A percentile compares a stretch with the other conserved stretches of the same genome.
These are phyloP conservation scores for Spatholobus suberectus DNA, from an alignment of 306 rosid genomes.

Conservation along the genomic window DNA sequence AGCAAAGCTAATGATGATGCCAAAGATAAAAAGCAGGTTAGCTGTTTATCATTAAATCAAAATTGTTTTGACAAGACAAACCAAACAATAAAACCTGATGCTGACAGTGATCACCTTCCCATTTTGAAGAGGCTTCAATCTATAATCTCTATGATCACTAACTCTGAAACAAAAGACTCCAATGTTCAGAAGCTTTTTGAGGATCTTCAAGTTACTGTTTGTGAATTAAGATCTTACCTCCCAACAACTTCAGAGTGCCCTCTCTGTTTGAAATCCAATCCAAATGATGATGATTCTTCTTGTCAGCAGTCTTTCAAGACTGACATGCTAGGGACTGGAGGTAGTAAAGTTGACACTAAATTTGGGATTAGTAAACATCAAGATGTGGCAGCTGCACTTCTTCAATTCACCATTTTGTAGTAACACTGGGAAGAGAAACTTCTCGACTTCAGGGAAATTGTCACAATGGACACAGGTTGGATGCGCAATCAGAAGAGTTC, in stretches of 20 bases:
- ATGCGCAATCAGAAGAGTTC: conserved; percentile 52
- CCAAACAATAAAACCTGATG: neutral
- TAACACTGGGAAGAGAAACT: conserved; percentile 59
- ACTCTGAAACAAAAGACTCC: neutral
- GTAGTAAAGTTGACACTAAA: conserved; percentile 15
- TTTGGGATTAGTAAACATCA: conserved; percentile 33
- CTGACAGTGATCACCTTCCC: conserved; percentile 8
- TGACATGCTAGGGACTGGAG: conserved; percentile 22
- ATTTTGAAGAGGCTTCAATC: conserved; percentile 36
- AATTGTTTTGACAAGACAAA: neutral
- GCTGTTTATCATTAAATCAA: conserved; percentile 19
- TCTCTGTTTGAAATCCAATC: conserved; percentile 7
- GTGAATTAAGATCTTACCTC: conserved; percentile 18
- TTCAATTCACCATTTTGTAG: conserved; percentile 57
- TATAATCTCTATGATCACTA: conserved; percentile 13
- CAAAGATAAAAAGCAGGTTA: neutral
- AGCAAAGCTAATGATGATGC: conserved; percentile 14
- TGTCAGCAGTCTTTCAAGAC: conserved; percentile 25
- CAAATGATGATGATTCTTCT: no score
- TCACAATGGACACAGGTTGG: conserved; percentile 43
- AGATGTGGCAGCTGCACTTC: conserved; percentile 62
- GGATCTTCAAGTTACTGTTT: conserved; percentile 9
- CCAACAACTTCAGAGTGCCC: conserved; percentile 11
- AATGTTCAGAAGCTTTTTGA: neutral
- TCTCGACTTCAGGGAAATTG: conserved; percentile 51